phyloP scores from a whole-genome alignment of 768 basidiomycete species.

The Mycena venus region DNA sequence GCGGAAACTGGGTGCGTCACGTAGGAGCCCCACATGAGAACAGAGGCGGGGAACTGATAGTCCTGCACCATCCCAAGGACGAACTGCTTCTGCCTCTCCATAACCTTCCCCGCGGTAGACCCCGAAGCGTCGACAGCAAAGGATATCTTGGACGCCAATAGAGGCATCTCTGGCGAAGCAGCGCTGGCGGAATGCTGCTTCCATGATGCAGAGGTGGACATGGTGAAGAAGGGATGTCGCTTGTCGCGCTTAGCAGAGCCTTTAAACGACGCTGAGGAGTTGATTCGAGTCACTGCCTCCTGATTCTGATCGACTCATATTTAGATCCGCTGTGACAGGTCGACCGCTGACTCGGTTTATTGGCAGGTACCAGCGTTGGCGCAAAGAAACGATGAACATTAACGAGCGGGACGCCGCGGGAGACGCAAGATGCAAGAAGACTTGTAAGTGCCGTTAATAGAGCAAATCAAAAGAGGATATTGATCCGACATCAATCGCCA shows the following conservation, averaged over 20 bases:
- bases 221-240: neutral
- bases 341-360: no score
- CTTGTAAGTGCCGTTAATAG: no score
- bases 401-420: no score
- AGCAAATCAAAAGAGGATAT: no score
- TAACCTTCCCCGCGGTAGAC: constrained; percentile 24
- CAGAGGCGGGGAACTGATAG: constrained; percentile 18
- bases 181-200: neutral
- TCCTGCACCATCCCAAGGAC: constrained; percentile 18
- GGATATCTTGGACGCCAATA: constrained; percentile 21
- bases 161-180: constrained; percentile 21
- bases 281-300: neutral
- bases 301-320: no score
- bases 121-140: constrained; percentile 29
- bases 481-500: no score
- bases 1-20: constrained; percentile 4
- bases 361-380: no score
- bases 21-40: constrained; percentile 26
- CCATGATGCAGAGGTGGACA: constrained; percentile 24
- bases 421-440: no score
- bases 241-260: no score
- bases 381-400: no score
- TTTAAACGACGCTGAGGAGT: neutral
- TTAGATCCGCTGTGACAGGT: no score
- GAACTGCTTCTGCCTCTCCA: constrained; percentile 27